A percentile compares a stretch with the other conserved stretches of the same genome.
Conservation (phyloP, 345 rosid genomes). For the Eucalyptus pauciflora region DNA sequence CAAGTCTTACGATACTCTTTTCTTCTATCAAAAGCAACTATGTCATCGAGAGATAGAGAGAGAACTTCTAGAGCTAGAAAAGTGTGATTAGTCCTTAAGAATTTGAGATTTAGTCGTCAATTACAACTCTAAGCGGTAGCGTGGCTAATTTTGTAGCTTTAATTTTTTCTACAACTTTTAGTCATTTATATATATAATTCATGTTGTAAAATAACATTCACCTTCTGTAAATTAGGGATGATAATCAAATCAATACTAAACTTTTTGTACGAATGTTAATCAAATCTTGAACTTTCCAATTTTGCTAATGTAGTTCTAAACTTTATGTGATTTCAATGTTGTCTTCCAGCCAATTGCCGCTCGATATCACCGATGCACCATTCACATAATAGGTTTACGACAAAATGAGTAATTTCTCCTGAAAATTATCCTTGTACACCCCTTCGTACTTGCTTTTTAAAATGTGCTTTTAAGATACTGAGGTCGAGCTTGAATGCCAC, state of each 20-base stretch:
- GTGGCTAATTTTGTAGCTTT: not conserved
- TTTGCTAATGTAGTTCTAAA: not conserved
- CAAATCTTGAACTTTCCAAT: not conserved
- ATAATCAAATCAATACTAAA: not conserved
- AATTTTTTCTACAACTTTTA: not conserved
- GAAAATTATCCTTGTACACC: not conserved
- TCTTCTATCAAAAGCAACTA: not conserved
- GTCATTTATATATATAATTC: not conserved
- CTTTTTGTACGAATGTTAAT: not conserved
- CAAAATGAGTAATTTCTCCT: not conserved
- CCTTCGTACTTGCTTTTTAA: not conserved
- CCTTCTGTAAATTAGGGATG: not conserved
- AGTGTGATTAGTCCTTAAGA: not conserved
- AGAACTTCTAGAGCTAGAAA: not conserved
- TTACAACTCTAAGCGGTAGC: not conserved
- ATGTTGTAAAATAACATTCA: not conserved
- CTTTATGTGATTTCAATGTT: not conserved
- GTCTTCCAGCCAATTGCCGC: accelerated
- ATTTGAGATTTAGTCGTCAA: not conserved
- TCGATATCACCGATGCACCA: accelerated
- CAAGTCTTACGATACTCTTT: not conserved
- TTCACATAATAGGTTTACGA: not conserved
- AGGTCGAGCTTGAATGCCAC: not conserved
- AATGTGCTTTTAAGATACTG: not conserved
- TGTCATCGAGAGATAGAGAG: not conserved